phyloP scores from a whole-genome alignment of 176 grass and related monocot genomes.

The Phoenix dactylifera region DNA sequence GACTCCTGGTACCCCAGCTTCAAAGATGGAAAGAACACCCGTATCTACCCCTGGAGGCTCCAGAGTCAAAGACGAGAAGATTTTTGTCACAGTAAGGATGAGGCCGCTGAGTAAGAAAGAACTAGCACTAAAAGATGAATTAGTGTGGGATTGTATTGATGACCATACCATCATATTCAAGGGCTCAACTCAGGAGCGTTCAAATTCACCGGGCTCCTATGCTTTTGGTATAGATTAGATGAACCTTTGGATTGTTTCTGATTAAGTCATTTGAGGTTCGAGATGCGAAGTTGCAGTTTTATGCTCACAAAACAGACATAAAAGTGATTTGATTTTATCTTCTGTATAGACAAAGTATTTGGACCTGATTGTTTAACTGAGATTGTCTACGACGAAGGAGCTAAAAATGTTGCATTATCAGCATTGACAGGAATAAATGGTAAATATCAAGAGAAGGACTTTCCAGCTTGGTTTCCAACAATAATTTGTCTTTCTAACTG shows the following conservation, averaged over 20 bases:
- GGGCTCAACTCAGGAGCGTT: conserved; percentile 36
- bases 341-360: conserved; percentile 40
- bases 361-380: conserved; percentile 32
- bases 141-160: conserved; percentile 71
- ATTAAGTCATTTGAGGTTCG: background rate
- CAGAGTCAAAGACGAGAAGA: conserved; percentile 84
- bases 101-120: conserved; percentile 76
- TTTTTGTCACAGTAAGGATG: conserved; percentile 94
- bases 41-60: conserved; percentile 64
- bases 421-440: conserved; percentile 53
- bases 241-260: conserved; percentile 4
- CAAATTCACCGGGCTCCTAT: conserved; percentile 48
- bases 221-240: conserved; percentile 52
- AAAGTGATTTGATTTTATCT: background rate
- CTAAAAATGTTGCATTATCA: conserved; percentile 46
- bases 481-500: background rate
- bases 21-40: conserved; percentile 60
- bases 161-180: conserved; percentile 68
- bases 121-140: conserved; percentile 41
- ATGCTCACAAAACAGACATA: too few species aligned
- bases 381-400: conserved; percentile 80
- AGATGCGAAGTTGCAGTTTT: too few species aligned
- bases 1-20: conserved; percentile 50
- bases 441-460: conserved; percentile 1
- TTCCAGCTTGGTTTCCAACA: too few species aligned